Base-by-base conservation (phyloP, 1,284 basidiomycete genomes). In the Veloporphyrellus conicus region DNA sequence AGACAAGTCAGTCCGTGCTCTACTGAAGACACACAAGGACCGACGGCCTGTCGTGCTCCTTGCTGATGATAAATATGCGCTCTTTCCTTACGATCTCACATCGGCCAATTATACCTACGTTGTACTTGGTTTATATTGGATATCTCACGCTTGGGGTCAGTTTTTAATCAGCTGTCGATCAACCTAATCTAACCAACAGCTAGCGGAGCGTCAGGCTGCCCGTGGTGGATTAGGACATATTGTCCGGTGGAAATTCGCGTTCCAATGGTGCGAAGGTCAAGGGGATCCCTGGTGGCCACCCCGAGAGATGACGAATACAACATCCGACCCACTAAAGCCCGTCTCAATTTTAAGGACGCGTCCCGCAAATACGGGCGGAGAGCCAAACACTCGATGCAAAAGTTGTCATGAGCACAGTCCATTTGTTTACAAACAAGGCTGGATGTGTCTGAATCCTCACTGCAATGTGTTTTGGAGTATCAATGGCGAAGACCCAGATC, bases 221-320 rank as follows among this genome's bases (percentile, higher is more conserved):
- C 62, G 64, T 27, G 78, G 75, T 48, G 66, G 68, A 16, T 60
- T 58, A 27, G 74, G 76, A 6, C 67, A 66, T 37, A 78, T 87
- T 16, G 73, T 87, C 6, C 73, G 86, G 10, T 87, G 79, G 63
- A 90, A 90, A 61, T 88, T 90, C 56, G 79, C 82, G 6, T 90
- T 90, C 55, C 81, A 84, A 53, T 90, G 86, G 84, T 86, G 83
- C 53, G 76, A 81, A 52, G 75, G 73, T 40, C 86, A 89, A 67
- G 83, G 77, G 29, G 54, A 67, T 41, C 70, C 59, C 10, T 60
- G 60, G 51, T 64, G 63, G 57, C 32, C 29, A 9, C 28, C 52
- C 53, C 36, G 43, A 52, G 43, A 34, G 16, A 34, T 40, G 4
- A 36, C n/a, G 36, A 35, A 14, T 18, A 37, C 28, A 23, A 12